Base-by-base conservation (phyloP, 805 yeast genomes). In the Kodamaea neixiangensis region DNA sequence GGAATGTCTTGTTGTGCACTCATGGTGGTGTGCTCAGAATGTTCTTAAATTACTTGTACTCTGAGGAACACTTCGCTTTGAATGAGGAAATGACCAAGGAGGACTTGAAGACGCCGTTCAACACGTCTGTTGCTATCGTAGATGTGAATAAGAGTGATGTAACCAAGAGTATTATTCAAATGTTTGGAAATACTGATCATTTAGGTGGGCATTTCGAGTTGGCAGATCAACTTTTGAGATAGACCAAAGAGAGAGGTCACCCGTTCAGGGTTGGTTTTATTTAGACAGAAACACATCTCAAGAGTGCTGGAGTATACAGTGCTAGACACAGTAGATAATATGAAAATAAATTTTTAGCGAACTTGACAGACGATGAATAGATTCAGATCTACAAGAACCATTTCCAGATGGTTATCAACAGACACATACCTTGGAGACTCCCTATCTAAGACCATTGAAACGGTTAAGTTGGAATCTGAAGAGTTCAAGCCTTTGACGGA, bases 21-120 rank as follows among this genome's bases (percentile, higher is more conserved):
- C 96, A 89, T 64, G 96, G 96, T 17, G 96, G 96, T 7, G 86
- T 87, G 1, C 83, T 89, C 14, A 79, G 89, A 43, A 78, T 82
- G 22, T 75, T 85, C 34, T 62, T 81, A 37, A 78, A 78, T 53
- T 74, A 83, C 62, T 68, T 86, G 40, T 67, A 81, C 45, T 59
- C 65, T 4, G 75, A 71, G 18, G 58, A 61, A 22, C 59, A 64
- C 10, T 81, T 72, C 55, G 54, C 54, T 2, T 71, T 81, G 47
- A 68, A 66, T 3, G 65, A 69, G 3, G 71, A 68, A 1, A 66
- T 80, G 46, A 62, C 67, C 1, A 67, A 67, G 3, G 73, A 67
- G 0, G 75, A 71, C 45, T 66, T 81, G 58, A 69, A 68, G 55
- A 85, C 85, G 35, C 94, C 93, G 0, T 86, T 76, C 64, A 89